Evolutionary conservation across 768 basidiomycete genomes (phyloP).

Genomic region (Suillus plorans): DNA sequence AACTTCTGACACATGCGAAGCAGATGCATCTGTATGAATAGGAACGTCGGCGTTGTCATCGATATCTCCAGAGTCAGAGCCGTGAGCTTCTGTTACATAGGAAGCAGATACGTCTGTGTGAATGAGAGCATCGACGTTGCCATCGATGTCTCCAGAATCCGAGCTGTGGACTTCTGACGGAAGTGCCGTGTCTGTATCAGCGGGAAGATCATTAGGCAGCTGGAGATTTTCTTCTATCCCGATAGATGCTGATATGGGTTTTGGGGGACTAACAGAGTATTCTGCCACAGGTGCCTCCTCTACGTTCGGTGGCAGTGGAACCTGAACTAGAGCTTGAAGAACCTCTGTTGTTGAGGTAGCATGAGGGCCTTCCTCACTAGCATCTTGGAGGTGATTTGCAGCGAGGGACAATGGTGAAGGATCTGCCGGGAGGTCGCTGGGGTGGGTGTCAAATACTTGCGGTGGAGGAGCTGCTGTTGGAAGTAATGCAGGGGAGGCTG

Average conservation of each 20-base stretch:
- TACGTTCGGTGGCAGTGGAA: not conserved
- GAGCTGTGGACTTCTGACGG: not conserved
- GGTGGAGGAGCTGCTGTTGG: not conserved
- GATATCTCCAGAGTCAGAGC: not conserved
- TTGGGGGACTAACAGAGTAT: not conserved
- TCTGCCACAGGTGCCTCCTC: not conserved
- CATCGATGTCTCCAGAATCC: not conserved
- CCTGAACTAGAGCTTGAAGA: not conserved
- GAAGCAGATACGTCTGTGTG: not conserved
- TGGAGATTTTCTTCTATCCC: not conserved
- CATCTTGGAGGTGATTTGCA: not conserved
- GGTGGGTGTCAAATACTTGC: not conserved
- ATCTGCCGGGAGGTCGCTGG: not conserved
- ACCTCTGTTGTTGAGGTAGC: not conserved
- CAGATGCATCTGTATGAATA: not conserved
- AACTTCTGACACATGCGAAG: not conserved
- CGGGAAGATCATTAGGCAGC: not conserved
- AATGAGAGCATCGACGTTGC: not conserved
- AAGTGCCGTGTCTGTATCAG: not conserved
- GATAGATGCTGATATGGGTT: not conserved
- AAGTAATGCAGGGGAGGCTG: conserved; percentile 36
- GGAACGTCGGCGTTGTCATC: not conserved
- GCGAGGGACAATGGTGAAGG: not conserved
- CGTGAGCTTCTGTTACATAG: not conserved
- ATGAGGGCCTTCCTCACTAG: not conserved